Percentiles rank a stretch among this genome's conserved stretches.
phyloP scores from a whole-genome alignment of 2,329 filamentous ascomycete species.

The Pseudovirgaria hyperparasitica region DNA sequence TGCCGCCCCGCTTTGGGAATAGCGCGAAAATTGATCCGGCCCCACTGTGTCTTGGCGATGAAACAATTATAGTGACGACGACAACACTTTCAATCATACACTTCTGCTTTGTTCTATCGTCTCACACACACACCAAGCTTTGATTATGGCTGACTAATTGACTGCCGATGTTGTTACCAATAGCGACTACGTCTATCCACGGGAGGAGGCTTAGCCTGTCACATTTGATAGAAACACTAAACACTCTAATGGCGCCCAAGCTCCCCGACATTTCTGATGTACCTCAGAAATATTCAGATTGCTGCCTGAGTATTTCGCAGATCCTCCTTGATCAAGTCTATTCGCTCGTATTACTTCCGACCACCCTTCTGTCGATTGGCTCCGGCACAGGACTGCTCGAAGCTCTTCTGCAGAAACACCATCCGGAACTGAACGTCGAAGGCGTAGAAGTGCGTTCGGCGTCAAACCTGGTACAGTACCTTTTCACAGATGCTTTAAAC shows the following conservation, averaged over 20 bases:
- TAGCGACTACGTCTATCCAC: no score
- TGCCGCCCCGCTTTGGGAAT: no score
- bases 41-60: no score
- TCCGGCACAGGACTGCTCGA: constrained; percentile 40
- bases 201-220: no score
- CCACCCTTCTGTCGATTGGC: constrained; percentile 30
- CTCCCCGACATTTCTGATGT: constrained; percentile 9
- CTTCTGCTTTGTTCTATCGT: no score
- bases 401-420: constrained; percentile 21
- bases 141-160: no score
- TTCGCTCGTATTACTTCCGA: constrained; percentile 14
- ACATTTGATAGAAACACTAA: no score
- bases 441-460: constrained; percentile 37
- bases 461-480: constrained; percentile 33
- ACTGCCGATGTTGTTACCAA: no score
- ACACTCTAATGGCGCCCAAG: not conserved
- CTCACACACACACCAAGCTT: no score
- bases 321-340: constrained; percentile 15
- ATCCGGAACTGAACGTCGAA: constrained; percentile 19
- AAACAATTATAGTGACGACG: no score
- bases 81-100: no score
- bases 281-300: constrained; percentile 17
- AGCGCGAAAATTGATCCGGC: no score
- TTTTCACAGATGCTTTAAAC: constrained; percentile 28
- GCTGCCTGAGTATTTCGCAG: constrained; percentile 22